Evolutionary conservation across 2,329 filamentous ascomycete species (phyloP), one percentile per base, ranked within the genome.

Genomic region (Fusarium keratoplasticum): DNA sequence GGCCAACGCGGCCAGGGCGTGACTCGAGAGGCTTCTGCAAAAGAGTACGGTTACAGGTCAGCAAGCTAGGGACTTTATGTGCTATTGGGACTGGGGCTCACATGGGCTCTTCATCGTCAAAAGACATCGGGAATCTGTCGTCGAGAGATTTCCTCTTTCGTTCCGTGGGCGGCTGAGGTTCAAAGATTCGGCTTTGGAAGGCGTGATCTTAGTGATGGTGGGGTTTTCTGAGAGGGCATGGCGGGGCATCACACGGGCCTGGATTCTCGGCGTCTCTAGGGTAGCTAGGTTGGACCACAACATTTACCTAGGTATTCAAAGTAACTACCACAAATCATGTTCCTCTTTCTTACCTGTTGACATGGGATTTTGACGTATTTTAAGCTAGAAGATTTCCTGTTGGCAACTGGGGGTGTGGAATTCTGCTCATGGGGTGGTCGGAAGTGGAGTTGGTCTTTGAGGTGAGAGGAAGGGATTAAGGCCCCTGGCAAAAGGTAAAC

Each of bases 1-100:
- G 80, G 92, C 88, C 67, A 96, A 86, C n/a, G 92, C 91, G 29
- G 88, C 88, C 47, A 95, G 86, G 5, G 94, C 88, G 70, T 89
- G 87, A 40, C 88, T 85, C 7, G 93, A 93, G 69, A 96, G 89
- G 68, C 87, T 86, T 73, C 81, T 82, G 44, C 27, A 47, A 60
- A 29, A 31, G 29, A 29, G 27, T 9, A 29, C 27, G 27, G 27
- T 27, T n/a, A 62, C 47, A 44, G 55, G 61, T 76, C 54, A 71
- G 67, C 64, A 47, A 64, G 63, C 35, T 61, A 40, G 31, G 25
- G 35, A 29, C 33, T 14, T 31, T 22, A 18, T 25, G 9, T 18
- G 14, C 14, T 47, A 18, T 40, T 40, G 20, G 61, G 13, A 18
- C 10, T 10, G 29, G 22, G 36, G 66, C 47, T 55, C 82, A 88